phyloP scores from a whole-genome alignment of 257 asterid species.

The Oldenlandia corymbosa region DNA sequence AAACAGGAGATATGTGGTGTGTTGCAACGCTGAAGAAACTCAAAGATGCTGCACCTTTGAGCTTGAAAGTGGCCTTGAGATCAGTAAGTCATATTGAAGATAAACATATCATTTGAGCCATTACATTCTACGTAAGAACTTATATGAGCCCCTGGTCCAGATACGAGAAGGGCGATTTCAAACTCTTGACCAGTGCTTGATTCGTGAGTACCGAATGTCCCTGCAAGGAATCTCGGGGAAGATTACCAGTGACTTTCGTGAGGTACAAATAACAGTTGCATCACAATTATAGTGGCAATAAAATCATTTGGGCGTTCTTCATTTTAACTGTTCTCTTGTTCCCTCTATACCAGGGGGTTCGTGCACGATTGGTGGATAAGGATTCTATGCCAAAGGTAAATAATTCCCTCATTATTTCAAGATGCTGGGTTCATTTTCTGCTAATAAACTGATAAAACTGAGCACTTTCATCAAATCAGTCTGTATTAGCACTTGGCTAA shows the following conservation, averaged over 20 bases:
- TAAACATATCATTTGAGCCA: background rate
- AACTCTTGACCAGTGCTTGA: conserved; percentile 82
- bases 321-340: background rate
- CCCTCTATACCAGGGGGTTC: conserved; percentile 59
- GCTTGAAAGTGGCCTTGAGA: conserved; percentile 90
- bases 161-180: conserved; percentile 91
- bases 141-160: conserved; percentile 32
- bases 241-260: conserved; percentile 60
- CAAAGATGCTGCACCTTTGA: conserved; percentile 70
- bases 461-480: background rate
- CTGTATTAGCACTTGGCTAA: background rate
- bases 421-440: no score
- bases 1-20: conserved; percentile 66
- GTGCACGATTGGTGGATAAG: conserved; percentile 72
- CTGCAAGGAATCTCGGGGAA: conserved; percentile 62
- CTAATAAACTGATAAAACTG: background rate
- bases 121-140: conserved; percentile 6
- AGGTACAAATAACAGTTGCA: conserved; percentile 41
- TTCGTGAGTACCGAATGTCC: conserved; percentile 88
- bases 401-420: no score
- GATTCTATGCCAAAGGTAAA: conserved; percentile 81
- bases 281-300: conserved; percentile 3
- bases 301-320: conserved; percentile 9
- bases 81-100: conserved; percentile 52
- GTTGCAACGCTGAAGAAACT: conserved; percentile 62